Conservation (phyloP, 768 basidiomycete genomes). For the Suillus occidentalis region DNA sequence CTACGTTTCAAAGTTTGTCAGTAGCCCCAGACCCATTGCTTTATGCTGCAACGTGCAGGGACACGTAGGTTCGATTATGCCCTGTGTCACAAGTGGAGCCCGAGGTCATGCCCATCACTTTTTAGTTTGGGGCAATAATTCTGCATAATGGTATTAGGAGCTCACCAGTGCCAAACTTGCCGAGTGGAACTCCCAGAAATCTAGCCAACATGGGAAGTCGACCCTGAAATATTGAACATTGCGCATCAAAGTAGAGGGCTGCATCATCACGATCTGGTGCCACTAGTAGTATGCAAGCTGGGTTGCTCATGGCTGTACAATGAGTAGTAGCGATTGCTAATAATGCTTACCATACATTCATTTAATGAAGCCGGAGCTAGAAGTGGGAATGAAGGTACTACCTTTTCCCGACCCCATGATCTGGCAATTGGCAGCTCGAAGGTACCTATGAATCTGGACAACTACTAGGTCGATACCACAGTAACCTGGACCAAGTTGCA, state of each 20-base stretch:
- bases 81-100: neutral
- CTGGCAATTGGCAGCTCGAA: neutral
- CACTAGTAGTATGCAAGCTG: neutral
- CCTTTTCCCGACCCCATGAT: neutral
- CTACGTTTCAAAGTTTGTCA: neutral
- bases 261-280: neutral
- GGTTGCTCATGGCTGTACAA: neutral
- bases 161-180: neutral
- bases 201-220: neutral
- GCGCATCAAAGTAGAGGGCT: neutral
- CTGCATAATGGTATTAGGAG: neutral
- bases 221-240: neutral
- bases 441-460: neutral
- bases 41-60: neutral
- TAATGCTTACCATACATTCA: neutral
- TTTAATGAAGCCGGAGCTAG: neutral
- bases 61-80: neutral
- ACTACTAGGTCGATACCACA: constrained; percentile 39
- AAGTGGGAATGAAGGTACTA: neutral
- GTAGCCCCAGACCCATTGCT: neutral
- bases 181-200: neutral
- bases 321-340: neutral
- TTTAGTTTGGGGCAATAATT: neutral
- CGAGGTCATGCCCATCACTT: neutral
- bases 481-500: neutral